Conservation (phyloP, 129 eudicot genomes). For the Scalesia atractyloides region DNA sequence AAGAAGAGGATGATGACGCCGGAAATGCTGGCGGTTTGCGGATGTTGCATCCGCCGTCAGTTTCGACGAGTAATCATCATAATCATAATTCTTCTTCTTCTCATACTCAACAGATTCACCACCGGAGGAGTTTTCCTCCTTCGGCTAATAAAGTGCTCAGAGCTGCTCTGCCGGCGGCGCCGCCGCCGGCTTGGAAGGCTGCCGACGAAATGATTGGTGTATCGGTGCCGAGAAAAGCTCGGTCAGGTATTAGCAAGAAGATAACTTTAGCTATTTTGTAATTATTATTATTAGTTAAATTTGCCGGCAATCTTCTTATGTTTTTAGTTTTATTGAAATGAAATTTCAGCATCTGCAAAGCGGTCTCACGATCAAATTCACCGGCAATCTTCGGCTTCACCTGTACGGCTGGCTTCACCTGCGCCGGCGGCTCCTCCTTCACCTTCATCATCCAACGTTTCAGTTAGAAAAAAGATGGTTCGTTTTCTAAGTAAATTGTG, state of each 20-base stretch:
- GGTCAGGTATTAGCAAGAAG: constrained; percentile 57
- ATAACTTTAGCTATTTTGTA: not conserved
- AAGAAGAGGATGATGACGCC: constrained; percentile 61
- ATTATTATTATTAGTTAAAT: too few relatives aligned
- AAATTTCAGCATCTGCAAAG: constrained; percentile 83
- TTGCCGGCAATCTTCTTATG: too few relatives aligned
- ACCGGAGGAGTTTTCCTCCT: constrained; percentile 71
- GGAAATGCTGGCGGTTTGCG: constrained; percentile 40
- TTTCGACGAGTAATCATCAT: constrained; percentile 37
- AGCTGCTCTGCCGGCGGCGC: constrained; percentile 40
- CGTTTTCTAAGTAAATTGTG: constrained; percentile 17
- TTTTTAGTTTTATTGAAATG: not conserved
- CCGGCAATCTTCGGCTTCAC: constrained; percentile 74
- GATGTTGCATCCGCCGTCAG: constrained; percentile 53
- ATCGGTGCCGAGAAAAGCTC: constrained; percentile 91
- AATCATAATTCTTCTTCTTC: constrained; percentile 30
- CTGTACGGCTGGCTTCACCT: constrained; percentile 55
- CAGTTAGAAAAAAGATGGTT: constrained; percentile 77
- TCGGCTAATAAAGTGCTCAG: constrained; percentile 45
- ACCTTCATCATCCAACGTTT: constrained; percentile 80
- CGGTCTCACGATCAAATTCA: constrained; percentile 69
- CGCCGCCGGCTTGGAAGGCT: constrained; percentile 69
- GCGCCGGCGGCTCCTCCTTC: constrained; percentile 68
- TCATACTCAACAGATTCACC: constrained; percentile 34
- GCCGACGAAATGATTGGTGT: constrained; percentile 91